These are phyloP conservation scores for Fennellomyces sp. DNA, from an alignment of 371 early-diverging fungal genomes.

Conservation along the genomic window DNA sequence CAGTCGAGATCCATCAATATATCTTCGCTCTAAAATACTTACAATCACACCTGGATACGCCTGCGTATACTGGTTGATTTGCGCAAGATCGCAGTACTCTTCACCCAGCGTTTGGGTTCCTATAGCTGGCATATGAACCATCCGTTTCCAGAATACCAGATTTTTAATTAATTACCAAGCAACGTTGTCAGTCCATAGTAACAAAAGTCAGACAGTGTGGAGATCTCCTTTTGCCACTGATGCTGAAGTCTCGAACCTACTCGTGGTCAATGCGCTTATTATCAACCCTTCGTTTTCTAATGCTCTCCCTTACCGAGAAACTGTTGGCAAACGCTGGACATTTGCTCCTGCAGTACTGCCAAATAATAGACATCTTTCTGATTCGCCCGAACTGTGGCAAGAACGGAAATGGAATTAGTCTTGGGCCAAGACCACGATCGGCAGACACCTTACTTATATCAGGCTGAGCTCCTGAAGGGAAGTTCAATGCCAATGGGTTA, in stretches of 20 bases:
- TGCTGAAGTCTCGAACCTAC: slow-evolving; percentile 74
- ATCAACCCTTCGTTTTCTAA: not conserved
- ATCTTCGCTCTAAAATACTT: slow-evolving; percentile 16
- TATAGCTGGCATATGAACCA: not conserved
- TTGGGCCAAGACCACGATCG: too few relatives aligned
- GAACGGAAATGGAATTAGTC: too few relatives aligned
- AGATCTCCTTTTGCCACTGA: slow-evolving; percentile 68
- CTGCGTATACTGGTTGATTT: slow-evolving; percentile 49
- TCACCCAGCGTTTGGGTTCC: slow-evolving; percentile 92
- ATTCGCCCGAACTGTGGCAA: slow-evolving; percentile 71
- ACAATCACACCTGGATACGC: slow-evolving; percentile 57
- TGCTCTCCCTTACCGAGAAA: slow-evolving; percentile 52
- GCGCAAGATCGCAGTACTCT: slow-evolving; percentile 90
- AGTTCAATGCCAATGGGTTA: slow-evolving; percentile 26
- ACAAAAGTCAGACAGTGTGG: slow-evolving; percentile 60
- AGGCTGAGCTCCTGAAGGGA: slow-evolving; percentile 80
- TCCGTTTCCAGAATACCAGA: not conserved
- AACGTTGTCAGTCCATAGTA: slow-evolving; percentile 80
- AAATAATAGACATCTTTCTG: slow-evolving; percentile 88
- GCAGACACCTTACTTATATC: slow-evolving; percentile 81
- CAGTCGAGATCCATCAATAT: not conserved
- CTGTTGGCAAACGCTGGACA: slow-evolving; percentile 65
- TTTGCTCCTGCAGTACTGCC: slow-evolving; percentile 62
- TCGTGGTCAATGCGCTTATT: not conserved
- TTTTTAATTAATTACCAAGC: slow-evolving; percentile 38